Conservation (phyloP, 208 protist species). For the Leishmania braziliensis region DNA sequence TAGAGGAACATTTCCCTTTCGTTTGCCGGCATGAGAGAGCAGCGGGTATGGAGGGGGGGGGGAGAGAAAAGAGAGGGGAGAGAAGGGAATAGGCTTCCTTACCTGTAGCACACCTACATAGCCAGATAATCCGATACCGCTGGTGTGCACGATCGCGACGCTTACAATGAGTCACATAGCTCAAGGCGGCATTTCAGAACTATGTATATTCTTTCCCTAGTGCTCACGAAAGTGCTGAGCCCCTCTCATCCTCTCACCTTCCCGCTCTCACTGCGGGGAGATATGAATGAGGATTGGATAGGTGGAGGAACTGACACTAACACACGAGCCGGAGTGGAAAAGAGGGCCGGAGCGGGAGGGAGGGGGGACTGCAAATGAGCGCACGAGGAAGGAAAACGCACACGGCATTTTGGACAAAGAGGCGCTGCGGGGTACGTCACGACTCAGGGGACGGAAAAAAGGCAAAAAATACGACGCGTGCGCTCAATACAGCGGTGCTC, state of each 20-base stretch:
- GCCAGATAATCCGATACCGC: not conserved
- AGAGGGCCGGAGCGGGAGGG: too few species aligned
- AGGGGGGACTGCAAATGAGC: not conserved
- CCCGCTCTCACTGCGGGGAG: too few species aligned
- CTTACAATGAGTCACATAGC: not conserved
- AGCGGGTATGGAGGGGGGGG: not conserved
- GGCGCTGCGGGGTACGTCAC: not conserved
- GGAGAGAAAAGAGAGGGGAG: not conserved
- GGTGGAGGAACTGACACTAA: not conserved
- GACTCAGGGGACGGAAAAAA: not conserved
- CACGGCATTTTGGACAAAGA: not conserved
- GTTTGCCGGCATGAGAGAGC: not conserved
- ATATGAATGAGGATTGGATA: too few species aligned
- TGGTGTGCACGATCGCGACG: not conserved
- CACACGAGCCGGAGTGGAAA: not conserved
- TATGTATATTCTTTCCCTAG: too few species aligned
- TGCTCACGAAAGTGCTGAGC: too few species aligned
- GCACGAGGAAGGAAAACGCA: not conserved
- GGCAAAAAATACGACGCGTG: not conserved
- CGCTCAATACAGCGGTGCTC: too few species aligned
- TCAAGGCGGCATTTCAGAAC: not conserved
- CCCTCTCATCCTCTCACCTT: too few species aligned
- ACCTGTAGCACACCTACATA: not conserved
- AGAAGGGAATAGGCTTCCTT: not conserved
- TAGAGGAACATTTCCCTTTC: not conserved